Evolutionary conservation across 352 stramenopile genomes (phyloP), one percentile per base, ranked within the genome.

Genomic region (Globisporangium irregulare): DNA sequence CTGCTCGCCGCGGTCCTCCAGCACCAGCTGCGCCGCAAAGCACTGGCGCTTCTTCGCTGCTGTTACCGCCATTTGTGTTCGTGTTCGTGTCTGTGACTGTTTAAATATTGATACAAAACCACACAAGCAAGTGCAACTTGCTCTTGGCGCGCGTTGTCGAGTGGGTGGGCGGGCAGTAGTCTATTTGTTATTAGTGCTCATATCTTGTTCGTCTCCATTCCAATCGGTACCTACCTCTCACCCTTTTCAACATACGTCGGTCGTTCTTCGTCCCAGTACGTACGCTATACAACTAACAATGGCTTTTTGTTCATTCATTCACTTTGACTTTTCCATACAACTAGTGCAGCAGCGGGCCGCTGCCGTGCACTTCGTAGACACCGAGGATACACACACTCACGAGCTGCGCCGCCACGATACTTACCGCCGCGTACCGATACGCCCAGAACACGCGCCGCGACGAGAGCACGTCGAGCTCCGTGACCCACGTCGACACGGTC

Each of bases 401-500:
- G 46, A 88, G 69, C 64, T 86, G 80, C 53, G 80, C 82, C 67
- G 85, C 59, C 43, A 86, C 62, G 50, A 88, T 61, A 56, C 80
- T 88, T 48, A 58, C 59, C 7, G 84, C 12, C n/a, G 75, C 80
- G 29, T 88, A 88, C 51, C 76, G 76, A 55, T 88, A 88, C n/a
- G 81, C 79, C 65, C 70, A 87, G 24, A 74, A 78, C 50, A 86
- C 59, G 57, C 73, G 73, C 24, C 75, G 74, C 15, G 77, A 84
- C 25, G 77, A 78, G 25, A 91, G 72, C 32, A 32, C 60, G 64
- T 91, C 73, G 18, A 91, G 64, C 59, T 91, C 82, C 62, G 86
- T 79, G 32, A 89, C 73, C 82, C 82, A 91, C 32, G 80, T 86
- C 15, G 82, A 91, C 9, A 91, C 82, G 3, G 82, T 91, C 43